phyloP scores from a whole-genome alignment of 2,329 filamentous ascomycete genomes.

The Xylaria polymorpha region DNA sequence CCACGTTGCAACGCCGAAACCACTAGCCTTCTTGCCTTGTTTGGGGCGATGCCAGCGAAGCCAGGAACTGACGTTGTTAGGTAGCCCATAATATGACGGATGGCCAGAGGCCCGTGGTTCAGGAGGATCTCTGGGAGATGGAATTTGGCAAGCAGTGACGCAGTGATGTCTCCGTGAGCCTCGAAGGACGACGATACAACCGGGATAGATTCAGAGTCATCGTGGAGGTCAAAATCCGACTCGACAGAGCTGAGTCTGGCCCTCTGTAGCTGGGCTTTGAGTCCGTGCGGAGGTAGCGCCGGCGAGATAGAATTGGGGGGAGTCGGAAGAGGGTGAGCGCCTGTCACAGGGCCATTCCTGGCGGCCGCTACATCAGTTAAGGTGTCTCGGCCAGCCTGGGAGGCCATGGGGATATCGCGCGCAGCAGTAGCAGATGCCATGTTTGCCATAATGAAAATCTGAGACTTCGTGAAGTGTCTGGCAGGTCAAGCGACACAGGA shows the following conservation, averaged over 20 bases:
- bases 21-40: constrained; percentile 89
- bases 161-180: constrained; percentile 83
- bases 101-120: constrained; percentile 88
- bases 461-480: constrained; percentile 62
- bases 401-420: constrained; percentile 74
- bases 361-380: constrained; percentile 76
- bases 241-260: constrained; percentile 75
- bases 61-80: constrained; percentile 93
- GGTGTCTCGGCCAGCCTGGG: constrained; percentile 70
- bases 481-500: constrained; percentile 45
- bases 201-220: constrained; percentile 64
- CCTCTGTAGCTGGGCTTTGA: constrained; percentile 74
- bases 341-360: constrained; percentile 72
- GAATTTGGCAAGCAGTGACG: constrained; percentile 85
- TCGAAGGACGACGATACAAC: constrained; percentile 69
- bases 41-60: constrained; percentile 87
- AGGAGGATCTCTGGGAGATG: constrained; percentile 92
- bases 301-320: constrained; percentile 97
- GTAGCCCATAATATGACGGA: constrained; percentile 95
- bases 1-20: constrained; percentile 89
- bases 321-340: constrained; percentile 78
- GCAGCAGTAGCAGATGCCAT: constrained; percentile 74
- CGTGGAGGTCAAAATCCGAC: constrained; percentile 88
- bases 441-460: constrained; percentile 67
- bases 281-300: constrained; percentile 82